These are phyloP conservation scores for Curvularia verruculosa DNA, from an alignment of 2,329 filamentous ascomycete species.

Conservation along the genomic window DNA sequence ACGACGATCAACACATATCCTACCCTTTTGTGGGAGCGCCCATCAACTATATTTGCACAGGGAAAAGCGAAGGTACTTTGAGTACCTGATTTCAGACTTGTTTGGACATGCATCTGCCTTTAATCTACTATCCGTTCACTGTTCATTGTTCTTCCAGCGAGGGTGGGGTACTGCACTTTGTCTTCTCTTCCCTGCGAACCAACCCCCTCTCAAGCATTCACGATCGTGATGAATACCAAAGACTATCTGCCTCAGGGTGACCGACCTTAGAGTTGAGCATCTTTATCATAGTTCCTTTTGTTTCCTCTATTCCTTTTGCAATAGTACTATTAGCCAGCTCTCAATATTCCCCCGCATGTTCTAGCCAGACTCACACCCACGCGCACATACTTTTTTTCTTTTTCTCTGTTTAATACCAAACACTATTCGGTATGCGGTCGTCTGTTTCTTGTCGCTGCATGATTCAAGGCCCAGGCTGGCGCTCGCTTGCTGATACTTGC, in stretches of 20 bases:
- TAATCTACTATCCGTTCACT: slow-evolving; percentile 27
- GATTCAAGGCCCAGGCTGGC: background rate
- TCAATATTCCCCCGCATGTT: slow-evolving; percentile 16
- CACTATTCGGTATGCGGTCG: slow-evolving; percentile 46
- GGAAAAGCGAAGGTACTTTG: slow-evolving; percentile 36
- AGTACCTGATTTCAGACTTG: slow-evolving; percentile 22
- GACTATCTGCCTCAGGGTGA: slow-evolving; percentile 49
- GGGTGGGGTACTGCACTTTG: slow-evolving; percentile 32
- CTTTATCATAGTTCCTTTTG: slow-evolving; percentile 29
- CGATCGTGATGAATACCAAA: slow-evolving; percentile 48
- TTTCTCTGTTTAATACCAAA: slow-evolving; percentile 20
- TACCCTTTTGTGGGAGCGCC: slow-evolving; percentile 42
- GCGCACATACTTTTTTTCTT: slow-evolving; percentile 9
- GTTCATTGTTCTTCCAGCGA: slow-evolving; percentile 21
- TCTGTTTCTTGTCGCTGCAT: slow-evolving; percentile 20
- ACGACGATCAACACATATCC: slow-evolving; percentile 43
- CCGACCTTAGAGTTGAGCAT: slow-evolving; percentile 49
- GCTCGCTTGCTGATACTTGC: background rate
- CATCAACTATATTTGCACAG: slow-evolving; percentile 36
- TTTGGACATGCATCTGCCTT: slow-evolving; percentile 28
- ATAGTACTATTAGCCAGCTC: slow-evolving; percentile 15
- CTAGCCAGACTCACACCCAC: slow-evolving; percentile 28
- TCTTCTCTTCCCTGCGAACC: slow-evolving; percentile 32
- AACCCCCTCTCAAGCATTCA: slow-evolving; percentile 38
- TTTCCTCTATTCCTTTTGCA: slow-evolving; percentile 18